Base-by-base conservation (phyloP, 768 basidiomycete species). In the Sporobolomyces roseus region DNA sequence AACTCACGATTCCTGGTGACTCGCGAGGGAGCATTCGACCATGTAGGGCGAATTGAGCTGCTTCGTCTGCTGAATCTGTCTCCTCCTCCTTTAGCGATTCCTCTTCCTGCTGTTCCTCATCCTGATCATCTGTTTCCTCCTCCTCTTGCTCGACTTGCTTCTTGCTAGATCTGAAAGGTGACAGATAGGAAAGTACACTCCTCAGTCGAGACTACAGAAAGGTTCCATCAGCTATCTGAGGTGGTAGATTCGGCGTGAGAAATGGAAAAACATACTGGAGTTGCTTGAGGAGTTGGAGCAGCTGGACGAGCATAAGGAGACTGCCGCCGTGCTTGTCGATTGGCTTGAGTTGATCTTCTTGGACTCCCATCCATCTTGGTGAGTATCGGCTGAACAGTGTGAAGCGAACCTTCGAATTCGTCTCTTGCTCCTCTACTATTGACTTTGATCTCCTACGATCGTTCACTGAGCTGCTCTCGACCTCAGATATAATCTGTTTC, bases 171-270 rank as follows among this genome's bases (percentile, higher is more conserved):
- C 65, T 53, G 46, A 71, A 71, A 12, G 70, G 70, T 32, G 70
- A 71, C 17, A 71, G 54, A 51, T 66, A 71, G 7, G 61, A 60
- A 3, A 71, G 56, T 14, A 71, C 32, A 16, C 48, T 63, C 5
- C 65, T 46, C 46, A 71, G 32, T 2, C 70, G 65, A 0, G 70
- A 71, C 70, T 66, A 56, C 27, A 19, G 16, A 21, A 19, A n/a
- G 10, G 1, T 41, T 41, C 9, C 38, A 25, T 25, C n/a, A 41
- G 49, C 59, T 8, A n/a, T n/a, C n/a, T 6, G 38, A 1, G 3
- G 19, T 5, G 12, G 14, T 38, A 58, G 52, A 27, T 30, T 27
- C 6, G 50, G 1, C 12, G 2, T 0, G 14, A 6, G 23, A 45
- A 8, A 25, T 50, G 55, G 43, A 32, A 25, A 51, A 27, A 50